Evolutionary conservation across 2,329 filamentous ascomycete species (phyloP), one percentile per base, ranked within the genome.

Genomic region (Pseudogymnoascus sp.): DNA sequence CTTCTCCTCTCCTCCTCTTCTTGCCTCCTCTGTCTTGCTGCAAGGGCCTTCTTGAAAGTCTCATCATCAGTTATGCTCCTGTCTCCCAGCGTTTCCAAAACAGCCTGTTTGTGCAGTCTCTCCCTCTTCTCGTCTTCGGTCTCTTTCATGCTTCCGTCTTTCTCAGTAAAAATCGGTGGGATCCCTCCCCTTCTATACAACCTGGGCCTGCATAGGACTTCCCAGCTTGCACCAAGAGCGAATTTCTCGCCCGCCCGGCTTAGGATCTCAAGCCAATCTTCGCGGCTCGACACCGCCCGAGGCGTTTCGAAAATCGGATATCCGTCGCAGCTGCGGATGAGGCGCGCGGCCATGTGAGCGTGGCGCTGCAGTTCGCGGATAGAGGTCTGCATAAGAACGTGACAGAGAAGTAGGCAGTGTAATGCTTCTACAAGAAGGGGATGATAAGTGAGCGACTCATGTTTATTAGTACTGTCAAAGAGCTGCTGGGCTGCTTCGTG

Each of bases 191-290:
- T 56, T 7, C 46, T 56, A 16, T 56, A 56, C 46, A 56, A 33
- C n/a, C 46, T 56, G 0, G 85, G 84, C 0, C 81, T 77, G 69
- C 90, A 93, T 4, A 95, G 81, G 1, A 77, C 78, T 66, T 93
- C 89, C 91, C 90, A 95, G 0, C 81, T 79, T 3, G 81, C 76
- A 2, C 75, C 72, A 7, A 95, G 80, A 6, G 83, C 80, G 61
- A 93, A 81, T 87, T 88, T 91, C 71, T 90, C 89, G 35, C 84
- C 80, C 0, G 83, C 81, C 31, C 84, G 82, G 0, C 86, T 82
- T 8, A 95, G 74, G 0, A 93, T 80, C 74, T 93, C 89, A 59
- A 88, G 84, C 90, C 90, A 96, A 75, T 96, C 91, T 2, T 87
- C 84, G 61, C 89, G 85, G 1, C 89, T 86, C 1, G 89, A 86